Base-by-base conservation (phyloP, 352 stramenopile genomes). In the Phytophthora melonis region DNA sequence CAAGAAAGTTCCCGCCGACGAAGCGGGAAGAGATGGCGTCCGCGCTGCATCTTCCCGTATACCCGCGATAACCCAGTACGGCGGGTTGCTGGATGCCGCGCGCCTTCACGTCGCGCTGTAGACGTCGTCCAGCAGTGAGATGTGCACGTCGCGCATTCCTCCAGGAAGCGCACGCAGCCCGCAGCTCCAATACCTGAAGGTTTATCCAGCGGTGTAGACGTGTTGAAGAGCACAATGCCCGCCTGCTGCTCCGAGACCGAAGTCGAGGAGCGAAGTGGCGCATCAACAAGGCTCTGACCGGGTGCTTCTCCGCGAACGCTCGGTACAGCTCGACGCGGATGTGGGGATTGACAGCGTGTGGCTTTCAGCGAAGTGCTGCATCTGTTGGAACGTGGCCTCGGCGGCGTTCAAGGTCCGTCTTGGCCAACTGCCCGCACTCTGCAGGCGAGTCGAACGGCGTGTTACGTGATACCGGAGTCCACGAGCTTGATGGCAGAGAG, bases 371-470 rank as follows among this genome's bases (percentile, higher is more conserved):
- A 88, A 83, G 75, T 90, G 83, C 61, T 79, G 72, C 68, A 88
- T 77, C 69, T 90, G 70, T 66, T 90, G 83, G 70, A 78, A 81
- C 14, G 72, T 79, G 59, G 74, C 70, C 43, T 85, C 79, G 49
- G 75, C 78, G 3, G 79, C 64, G 30, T 90, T 83, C 13, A 88
- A 68, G 18, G 72, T n/a, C 79, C 30, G 80, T 81, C 66, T 87
- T 90, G 66, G 81, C 83, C 14, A 89, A 69, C 30, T 72, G 68
- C 79, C 81, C n/a, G n/a, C n/a, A 90, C 75, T 88, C 83, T 9
- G 77, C 68, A 0, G 52, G 49, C 10, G 59, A 52, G 49, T 88
- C 77, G 49, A 80, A 81, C 7, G 79, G 79, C 49, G 83, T 82
- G 78, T 90, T n/a, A 90, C 23, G 78, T 79, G 32, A 90, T 41